These are phyloP conservation scores for Fulvia fulva DNA, from an alignment of 2,329 filamentous ascomycete genomes.

Conservation along the genomic window DNA sequence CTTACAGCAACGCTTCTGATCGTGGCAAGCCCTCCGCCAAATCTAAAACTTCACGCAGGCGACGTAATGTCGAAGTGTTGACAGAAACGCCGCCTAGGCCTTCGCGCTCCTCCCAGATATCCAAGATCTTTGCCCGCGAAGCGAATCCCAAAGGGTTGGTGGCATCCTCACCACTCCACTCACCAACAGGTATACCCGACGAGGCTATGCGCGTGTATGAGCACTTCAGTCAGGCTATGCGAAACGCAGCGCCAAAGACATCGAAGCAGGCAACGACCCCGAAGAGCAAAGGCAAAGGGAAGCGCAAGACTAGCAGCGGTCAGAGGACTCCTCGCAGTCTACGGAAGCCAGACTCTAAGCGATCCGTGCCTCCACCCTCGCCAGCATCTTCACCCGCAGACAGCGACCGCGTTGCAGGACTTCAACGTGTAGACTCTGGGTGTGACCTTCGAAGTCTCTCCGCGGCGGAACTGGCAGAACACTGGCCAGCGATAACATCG, in stretches of 20 bases:
- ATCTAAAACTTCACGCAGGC: constrained; percentile 3
- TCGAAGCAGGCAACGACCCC: background rate
- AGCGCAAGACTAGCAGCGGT: background rate
- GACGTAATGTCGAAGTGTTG: background rate
- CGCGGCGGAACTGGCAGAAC: background rate
- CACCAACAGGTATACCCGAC: background rate
- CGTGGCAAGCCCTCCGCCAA: background rate
- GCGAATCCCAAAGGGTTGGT: background rate
- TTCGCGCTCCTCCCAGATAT: constrained; percentile 9
- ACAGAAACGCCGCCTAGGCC: constrained; percentile 15
- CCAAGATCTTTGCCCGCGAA: background rate
- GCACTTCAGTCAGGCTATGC: constrained; percentile 5
- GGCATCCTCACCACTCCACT: background rate
- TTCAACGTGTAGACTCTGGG: background rate
- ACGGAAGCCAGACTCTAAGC: background rate
- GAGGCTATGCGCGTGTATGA: constrained; percentile 5
- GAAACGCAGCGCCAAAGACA: background rate
- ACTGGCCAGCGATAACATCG: background rate
- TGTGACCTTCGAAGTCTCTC: background rate
- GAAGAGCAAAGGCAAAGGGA: background rate
- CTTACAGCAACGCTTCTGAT: background rate
- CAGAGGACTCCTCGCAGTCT: background rate
- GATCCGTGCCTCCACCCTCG: background rate
- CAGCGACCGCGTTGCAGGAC: background rate
- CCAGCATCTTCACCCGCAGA: background rate